Evolutionary conservation across 2,329 filamentous ascomycete species (phyloP).

Genomic region (Pseudogymnoascus sp.): DNA sequence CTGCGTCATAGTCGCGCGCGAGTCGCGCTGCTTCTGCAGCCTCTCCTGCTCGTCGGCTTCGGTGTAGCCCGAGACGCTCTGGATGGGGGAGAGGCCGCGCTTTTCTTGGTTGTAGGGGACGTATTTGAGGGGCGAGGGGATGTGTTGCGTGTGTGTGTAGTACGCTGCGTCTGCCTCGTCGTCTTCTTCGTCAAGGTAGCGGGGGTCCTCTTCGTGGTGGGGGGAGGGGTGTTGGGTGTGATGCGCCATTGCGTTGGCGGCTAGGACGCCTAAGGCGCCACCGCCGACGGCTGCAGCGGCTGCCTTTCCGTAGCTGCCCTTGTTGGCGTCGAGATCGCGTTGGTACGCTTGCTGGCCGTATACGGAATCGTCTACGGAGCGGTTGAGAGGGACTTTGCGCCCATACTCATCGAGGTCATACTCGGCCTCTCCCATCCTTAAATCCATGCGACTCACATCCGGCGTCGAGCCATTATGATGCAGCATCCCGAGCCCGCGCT

Average conservation of each 20-base stretch:
- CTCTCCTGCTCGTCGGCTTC: slow-evolving; percentile 55
- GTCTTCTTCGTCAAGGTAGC: slow-evolving; percentile 23
- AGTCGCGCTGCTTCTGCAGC: slow-evolving; percentile 47
- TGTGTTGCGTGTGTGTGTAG: slow-evolving; percentile 43
- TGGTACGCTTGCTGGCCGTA: slow-evolving; percentile 19
- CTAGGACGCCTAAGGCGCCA: slow-evolving; percentile 25
- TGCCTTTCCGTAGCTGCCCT: slow-evolving; percentile 21
- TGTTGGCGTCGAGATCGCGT: slow-evolving; percentile 25
- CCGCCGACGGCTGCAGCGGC: slow-evolving; percentile 23
- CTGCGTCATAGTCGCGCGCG: slow-evolving; percentile 39
- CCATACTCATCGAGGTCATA: slow-evolving; percentile 30
- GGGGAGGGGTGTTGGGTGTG: slow-evolving; percentile 18
- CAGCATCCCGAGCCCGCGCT: slow-evolving; percentile 54
- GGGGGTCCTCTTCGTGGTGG: slow-evolving; percentile 20
- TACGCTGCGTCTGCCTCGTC: slow-evolving; percentile 37
- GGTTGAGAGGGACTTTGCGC: slow-evolving; percentile 24
- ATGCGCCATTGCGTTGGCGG: slow-evolving; percentile 29
- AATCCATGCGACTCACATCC: slow-evolving; percentile 42
- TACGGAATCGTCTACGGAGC: slow-evolving; percentile 13
- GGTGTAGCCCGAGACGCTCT: slow-evolving; percentile 82
- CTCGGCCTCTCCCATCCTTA: slow-evolving; percentile 22
- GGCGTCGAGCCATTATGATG: slow-evolving; percentile 44
- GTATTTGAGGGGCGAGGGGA: slow-evolving; percentile 57
- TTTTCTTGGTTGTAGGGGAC: slow-evolving; percentile 62
- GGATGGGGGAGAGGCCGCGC: slow-evolving; percentile 77